phyloP scores from a whole-genome alignment of 257 asterid genomes.

The Jacaranda mimosifolia region DNA sequence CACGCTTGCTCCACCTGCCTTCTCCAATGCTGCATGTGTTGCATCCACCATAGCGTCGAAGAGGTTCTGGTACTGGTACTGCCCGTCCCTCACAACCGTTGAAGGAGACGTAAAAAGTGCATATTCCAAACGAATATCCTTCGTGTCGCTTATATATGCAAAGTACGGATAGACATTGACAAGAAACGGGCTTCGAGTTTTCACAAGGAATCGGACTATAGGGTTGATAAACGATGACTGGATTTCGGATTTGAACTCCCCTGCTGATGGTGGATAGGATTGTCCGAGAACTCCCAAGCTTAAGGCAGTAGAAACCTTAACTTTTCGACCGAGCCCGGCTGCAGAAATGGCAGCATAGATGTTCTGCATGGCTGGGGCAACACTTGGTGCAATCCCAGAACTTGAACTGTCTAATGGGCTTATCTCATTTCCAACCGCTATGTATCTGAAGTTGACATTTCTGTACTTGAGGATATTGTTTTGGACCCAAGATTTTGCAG shows the following conservation, averaged over 20 bases:
- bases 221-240: constrained; percentile 21
- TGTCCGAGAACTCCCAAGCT: constrained; percentile 33
- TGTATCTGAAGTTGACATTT: constrained; percentile 34
- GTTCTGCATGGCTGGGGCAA: constrained; percentile 43
- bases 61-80: constrained; percentile 38
- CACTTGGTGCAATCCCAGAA: constrained; percentile 25
- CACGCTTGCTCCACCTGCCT: constrained; percentile 37
- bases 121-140: constrained; percentile 28
- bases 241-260: constrained; percentile 9
- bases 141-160: constrained; percentile 13
- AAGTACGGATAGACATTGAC: constrained; percentile 53
- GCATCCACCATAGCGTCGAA: constrained; percentile 55
- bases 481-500: constrained; percentile 49
- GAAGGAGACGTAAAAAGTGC: constrained; percentile 36
- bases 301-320: constrained; percentile 44
- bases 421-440: constrained; percentile 54
- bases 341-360: constrained; percentile 26
- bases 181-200: constrained; percentile 38
- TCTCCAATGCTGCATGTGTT: constrained; percentile 48
- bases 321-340: background rate
- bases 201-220: constrained; percentile 30
- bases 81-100: constrained; percentile 32
- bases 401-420: constrained; percentile 18
- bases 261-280: constrained; percentile 47
- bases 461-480: constrained; percentile 30